Evolutionary conservation across 768 basidiomycete species (phyloP).

Genomic region (Cystofilobasidium bisporidii): DNA sequence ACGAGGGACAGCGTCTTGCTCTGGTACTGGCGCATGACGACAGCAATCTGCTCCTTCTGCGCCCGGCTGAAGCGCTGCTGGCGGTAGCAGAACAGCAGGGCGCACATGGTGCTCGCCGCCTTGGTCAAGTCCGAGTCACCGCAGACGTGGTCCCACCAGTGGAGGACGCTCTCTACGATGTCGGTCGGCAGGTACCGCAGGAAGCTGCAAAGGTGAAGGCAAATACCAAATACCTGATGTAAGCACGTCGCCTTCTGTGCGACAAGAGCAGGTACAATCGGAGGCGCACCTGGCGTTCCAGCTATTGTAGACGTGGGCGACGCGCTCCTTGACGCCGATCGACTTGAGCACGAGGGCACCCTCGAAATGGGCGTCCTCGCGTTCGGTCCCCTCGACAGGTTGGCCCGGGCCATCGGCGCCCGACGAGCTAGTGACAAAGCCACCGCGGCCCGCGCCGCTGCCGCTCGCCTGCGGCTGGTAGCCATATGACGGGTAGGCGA

Average conservation of each 20-base stretch:
- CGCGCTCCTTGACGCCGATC: background rate
- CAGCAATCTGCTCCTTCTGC: background rate
- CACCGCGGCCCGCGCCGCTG: too few relatives aligned
- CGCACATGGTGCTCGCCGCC: conserved; percentile 3
- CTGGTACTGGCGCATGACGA: background rate
- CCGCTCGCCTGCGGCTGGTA: too few relatives aligned
- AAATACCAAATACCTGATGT: too few relatives aligned
- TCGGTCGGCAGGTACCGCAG: background rate
- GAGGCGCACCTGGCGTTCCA: background rate
- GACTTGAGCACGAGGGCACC: conserved; percentile 1
- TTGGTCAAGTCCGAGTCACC: background rate
- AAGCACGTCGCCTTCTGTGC: too few relatives aligned
- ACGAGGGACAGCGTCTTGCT: background rate
- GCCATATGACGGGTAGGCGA: too few relatives aligned
- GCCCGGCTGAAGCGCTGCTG: background rate
- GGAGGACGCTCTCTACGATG: background rate
- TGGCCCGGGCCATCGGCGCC: too few relatives aligned
- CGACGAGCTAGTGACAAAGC: too few relatives aligned
- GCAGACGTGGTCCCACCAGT: background rate
- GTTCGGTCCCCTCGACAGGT: background rate
- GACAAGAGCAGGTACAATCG: too few relatives aligned
- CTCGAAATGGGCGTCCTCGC: background rate
- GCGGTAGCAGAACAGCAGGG: background rate
- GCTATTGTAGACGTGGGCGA: background rate
- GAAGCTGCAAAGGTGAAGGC: background rate